phyloP scores from a whole-genome alignment of 148 eudicot genomes.

The Dysphania ambrosioides region DNA sequence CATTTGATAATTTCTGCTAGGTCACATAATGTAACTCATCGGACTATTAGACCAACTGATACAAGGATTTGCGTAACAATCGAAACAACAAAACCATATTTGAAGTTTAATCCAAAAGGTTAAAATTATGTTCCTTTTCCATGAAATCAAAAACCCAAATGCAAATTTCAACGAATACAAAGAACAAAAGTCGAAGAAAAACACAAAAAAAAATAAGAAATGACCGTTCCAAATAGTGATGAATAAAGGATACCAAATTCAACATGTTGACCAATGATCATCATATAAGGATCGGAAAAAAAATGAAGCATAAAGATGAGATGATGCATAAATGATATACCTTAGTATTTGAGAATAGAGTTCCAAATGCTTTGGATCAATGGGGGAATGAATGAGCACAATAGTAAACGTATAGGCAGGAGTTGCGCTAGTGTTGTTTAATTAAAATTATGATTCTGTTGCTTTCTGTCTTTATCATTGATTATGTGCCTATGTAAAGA shows the following conservation, averaged over 20 bases:
- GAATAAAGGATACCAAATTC: neutral
- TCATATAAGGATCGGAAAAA: no score
- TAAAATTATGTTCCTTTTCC: no score
- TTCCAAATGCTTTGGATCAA: conserved; percentile 15
- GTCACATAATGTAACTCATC: neutral
- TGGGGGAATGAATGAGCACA: conserved; percentile 28
- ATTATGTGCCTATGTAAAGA: conserved; percentile 10
- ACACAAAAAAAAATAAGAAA: neutral
- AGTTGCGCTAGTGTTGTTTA: conserved; percentile 14
- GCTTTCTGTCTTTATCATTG: conserved; percentile 30
- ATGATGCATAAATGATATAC: conserved; percentile 7
- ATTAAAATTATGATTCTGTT: neutral
- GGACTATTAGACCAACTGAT: neutral
- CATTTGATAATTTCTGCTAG: neutral
- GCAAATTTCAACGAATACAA: neutral
- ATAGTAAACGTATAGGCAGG: conserved; percentile 25
- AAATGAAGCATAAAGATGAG: neutral
- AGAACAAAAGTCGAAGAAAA: neutral
- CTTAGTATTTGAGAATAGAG: no score
- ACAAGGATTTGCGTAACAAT: neutral
- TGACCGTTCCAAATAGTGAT: neutral
- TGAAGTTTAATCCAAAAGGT: no score
- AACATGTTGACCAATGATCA: neutral
- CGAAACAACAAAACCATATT: neutral
- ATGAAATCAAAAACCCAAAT: neutral